Base-by-base conservation (phyloP, 495 filamentous ascomycete genomes). In the Tetracladium marchalianum region DNA sequence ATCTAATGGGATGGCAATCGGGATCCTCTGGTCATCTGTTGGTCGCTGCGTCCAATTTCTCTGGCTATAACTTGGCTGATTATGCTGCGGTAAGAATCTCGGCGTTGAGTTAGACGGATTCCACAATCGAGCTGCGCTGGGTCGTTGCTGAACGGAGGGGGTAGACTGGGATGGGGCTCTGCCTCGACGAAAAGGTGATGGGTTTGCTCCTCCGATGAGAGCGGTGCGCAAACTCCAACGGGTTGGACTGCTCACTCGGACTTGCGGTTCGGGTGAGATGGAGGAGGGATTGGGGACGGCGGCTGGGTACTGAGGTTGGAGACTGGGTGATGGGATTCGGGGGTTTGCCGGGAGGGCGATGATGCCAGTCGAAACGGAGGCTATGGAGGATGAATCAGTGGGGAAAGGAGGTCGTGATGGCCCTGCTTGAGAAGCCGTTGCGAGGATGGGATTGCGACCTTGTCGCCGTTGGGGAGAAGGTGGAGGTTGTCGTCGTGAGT, bases 41-140 rank as follows among this genome's bases (percentile, higher is more conserved):
- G 71, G 72, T 15, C 58, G 68, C 24, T 63, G 66, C 27, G 65
- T 65, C 52, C 50, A 49, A 39, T 61, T 53, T 32, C 54, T 51
- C 39, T 58, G 39, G 13, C 38, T 32, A 24, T 42, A 13, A 31
- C 8, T 13, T 24, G 33, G 33, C 31, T n/a, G 11, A 17, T 1
- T 32, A 24, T 12, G 43, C 35, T 44, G 27, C 16, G 65, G 63
- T 38, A 60, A 58, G 49, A 41, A 46, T 57, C 74, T 63, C 39
- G 77, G 78, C 5, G 77, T 78, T 35, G 73, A 80, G 57, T 82
- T 82, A 46, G 75, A 72, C 24, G 78, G 78, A 52, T 82, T 82
- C 75, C 76, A 80, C 47, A 82, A 68, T 16, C 78, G 71, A 33
- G 47, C 52, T 13, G 46, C 46, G 17, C 51, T 52, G 10, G 47